Base-by-base conservation (phyloP, 257 asterid species). In the Asclepias syriaca region DNA sequence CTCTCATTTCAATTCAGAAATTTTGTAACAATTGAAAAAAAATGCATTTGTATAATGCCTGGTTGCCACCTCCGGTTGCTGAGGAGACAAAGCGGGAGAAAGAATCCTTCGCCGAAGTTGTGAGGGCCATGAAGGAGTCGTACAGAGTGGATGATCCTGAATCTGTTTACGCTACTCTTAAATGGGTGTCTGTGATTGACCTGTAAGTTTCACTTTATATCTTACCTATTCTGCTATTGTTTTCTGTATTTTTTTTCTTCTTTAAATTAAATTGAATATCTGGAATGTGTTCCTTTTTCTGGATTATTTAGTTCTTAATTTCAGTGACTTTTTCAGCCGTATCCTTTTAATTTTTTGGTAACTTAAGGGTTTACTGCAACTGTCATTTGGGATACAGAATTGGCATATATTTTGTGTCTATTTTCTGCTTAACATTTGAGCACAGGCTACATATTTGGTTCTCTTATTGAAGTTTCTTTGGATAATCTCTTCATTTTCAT, bases 1-100 rank as follows among this genome's bases (percentile, higher is more conserved):
- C 46, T 66, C 10, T 18, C 22, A 29, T 29, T 68, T 68, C 12
- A 32, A 55, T 24, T 53, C 11, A 19, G 29, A 37, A 19, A 46
- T 18, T 13, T 46, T 49, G 13, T 13, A 12, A 43, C 15, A 29
- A 22, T 56, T n/a, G 14, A 15, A 22, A 67, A 66, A 95, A 67
- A 66, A 95, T 95, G 99, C 99, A 95, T 84, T 81, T 95, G 86
- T 87, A 95, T 56, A 95, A 95, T 88, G 95, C 96, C 21, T 95
- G 97, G 97, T 70, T 95, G 78, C 99, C 99, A 69, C 97, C 99
- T 74, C 97, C 98, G 53, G 95, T 95, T 86, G 97, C 96, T 77
- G 98, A 92, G 95, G 88, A 84, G 77, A 77, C 97, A 73, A 83
- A 70, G 76, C 79, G 83, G 63, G 99, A 95, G 96, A 87, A 84